Percentiles rank a stretch among this genome's conserved stretches.
These are phyloP conservation scores for Monilinia fructicola DNA, from an alignment of 2,329 filamentous ascomycete species.

Conservation along the genomic window DNA sequence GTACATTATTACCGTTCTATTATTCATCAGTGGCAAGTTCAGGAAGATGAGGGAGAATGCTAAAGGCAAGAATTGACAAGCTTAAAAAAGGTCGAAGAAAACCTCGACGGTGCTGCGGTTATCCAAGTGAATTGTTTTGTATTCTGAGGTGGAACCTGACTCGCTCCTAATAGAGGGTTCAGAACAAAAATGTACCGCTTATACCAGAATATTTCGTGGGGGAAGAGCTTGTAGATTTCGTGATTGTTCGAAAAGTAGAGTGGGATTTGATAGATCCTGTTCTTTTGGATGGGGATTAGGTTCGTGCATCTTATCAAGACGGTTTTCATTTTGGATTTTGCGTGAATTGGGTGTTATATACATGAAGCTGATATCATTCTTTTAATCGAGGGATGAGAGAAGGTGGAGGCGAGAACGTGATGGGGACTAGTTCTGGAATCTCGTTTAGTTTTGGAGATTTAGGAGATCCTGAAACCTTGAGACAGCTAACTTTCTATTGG, in stretches of 20 bases:
- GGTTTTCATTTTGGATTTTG: background rate
- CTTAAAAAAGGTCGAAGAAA: background rate
- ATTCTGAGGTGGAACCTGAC: background rate
- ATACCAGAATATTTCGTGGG: background rate
- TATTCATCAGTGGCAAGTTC: no score
- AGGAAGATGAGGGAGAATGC: no score
- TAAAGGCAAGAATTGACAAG: background rate
- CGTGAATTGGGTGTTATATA: background rate
- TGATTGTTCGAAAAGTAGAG: background rate
- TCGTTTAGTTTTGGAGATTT: background rate
- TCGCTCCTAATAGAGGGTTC: background rate
- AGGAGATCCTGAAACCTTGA: background rate
- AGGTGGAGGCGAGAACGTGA: background rate
- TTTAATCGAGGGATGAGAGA: background rate
- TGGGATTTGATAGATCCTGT: background rate
- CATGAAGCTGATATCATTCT: background rate
- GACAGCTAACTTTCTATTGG: background rate
- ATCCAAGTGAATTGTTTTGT: no score
- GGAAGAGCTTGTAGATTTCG: background rate
- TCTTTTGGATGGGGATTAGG: background rate
- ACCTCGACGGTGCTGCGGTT: background rate
- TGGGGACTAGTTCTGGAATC: background rate
- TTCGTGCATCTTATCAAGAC: background rate
- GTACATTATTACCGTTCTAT: no score
- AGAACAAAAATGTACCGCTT: background rate